A percentile compares a stretch with the other conserved stretches of the same genome.
phyloP scores from a whole-genome alignment of 2,329 filamentous ascomycete genomes.

The Fusarium gaditjirri region DNA sequence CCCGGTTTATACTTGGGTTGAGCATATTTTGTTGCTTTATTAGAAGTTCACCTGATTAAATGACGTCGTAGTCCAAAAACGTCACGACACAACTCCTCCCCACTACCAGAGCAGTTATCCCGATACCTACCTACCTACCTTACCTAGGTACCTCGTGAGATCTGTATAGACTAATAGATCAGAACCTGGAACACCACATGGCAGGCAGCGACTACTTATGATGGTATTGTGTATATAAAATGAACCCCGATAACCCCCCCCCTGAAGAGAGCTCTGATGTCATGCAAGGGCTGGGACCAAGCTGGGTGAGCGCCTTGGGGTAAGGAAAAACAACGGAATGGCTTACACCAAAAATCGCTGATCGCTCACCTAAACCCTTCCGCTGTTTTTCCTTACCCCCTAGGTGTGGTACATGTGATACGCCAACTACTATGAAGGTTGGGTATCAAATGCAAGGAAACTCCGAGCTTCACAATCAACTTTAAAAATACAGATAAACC shows the following conservation, averaged over 20 bases:
- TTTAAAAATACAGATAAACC: neutral
- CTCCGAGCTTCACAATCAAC: neutral
- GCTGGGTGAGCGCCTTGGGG: neutral
- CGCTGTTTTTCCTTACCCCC: too few species aligned
- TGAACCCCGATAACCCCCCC: neutral
- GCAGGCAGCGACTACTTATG: neutral
- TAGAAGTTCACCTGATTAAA: too few species aligned
- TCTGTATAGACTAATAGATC: neutral
- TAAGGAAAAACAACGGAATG: too few species aligned
- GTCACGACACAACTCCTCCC: neutral
- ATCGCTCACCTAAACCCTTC: too few species aligned
- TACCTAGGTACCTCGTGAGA: neutral
- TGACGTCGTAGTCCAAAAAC: neutral
- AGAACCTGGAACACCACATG: neutral
- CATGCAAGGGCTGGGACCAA: neutral
- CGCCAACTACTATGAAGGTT: neutral
- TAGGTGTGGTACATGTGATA: neutral
- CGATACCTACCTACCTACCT: too few species aligned
- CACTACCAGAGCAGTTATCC: neutral
- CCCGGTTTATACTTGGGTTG: neutral
- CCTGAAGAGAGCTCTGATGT: slow-evolving; percentile 15
- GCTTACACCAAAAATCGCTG: too few species aligned
- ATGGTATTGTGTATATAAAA: neutral
- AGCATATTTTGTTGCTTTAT: neutral
- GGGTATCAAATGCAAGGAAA: neutral